Base-by-base conservation (phyloP, 176 grass and related monocot species). In the Miscanthus lutarioriparius region DNA sequence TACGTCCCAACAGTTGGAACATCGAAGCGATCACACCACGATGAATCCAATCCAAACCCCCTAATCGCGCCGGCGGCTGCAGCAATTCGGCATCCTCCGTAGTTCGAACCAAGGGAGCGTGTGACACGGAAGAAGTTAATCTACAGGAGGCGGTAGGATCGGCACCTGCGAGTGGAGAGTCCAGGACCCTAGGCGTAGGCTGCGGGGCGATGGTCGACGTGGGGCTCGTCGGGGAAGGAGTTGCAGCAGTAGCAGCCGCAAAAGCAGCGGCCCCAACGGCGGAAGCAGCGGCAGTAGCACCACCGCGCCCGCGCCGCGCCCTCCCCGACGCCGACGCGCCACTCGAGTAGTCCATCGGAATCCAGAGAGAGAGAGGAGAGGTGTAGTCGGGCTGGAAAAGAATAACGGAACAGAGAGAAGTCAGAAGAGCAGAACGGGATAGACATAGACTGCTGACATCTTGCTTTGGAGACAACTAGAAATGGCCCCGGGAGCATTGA, bases 211-310 rank as follows among this genome's bases (percentile, higher is more conserved):
- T 27, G 64, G 12, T 72, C 74, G 41, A 56, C 74, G 39, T 53
- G 32, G 74, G 78, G 41, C 11, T 80, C 78, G 44, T 70, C 82
- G 35, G 86, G 80, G 67, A 39, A 83, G 74, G 41, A 72, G 66
- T 66, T 83, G 67, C 86, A 84, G 80, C 86, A 88, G 86, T 77
- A 83, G 80, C 86, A 83, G 72, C 86, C 67, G 72, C 86, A 87
- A 73, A 88, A 88, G 80, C 80, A 83, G 73, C 86, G 86, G 72
- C 80, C 58, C 16, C 80, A 88, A 22, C 80, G 86, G 63, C 86
- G 86, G 86, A 88, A 88, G 80, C 54, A 83, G 74, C 86, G 86
- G 53, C 86, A 88, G 80, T 88, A 88, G 86, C 86, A 88, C 72
- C 80, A 83, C 53, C 86, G 86, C 28, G 39, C 22, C 40, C 80